Percentiles rank a stretch among this genome's conserved stretches.
These are phyloP conservation scores for Akanthomyces dipterigenus DNA, from an alignment of 2,329 filamentous ascomycete species.

Conservation along the genomic window DNA sequence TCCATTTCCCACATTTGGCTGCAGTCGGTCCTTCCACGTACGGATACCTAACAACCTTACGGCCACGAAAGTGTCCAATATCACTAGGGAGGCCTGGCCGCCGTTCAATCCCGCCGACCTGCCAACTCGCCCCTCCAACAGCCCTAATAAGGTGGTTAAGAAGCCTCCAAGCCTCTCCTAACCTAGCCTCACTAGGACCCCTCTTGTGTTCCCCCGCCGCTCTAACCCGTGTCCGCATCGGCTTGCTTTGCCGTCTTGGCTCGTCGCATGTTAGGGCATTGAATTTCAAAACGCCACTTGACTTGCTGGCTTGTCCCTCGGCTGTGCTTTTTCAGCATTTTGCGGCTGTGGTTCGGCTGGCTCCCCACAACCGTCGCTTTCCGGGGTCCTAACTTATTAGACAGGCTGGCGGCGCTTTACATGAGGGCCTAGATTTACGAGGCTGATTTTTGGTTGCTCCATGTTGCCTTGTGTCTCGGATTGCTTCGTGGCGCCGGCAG, in stretches of 20 bases:
- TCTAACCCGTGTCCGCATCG: conserved; percentile 2
- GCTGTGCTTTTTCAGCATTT: not conserved
- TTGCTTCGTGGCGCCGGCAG: not conserved
- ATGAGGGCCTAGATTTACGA: not conserved
- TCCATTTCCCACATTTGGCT: not conserved
- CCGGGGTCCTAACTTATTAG: not conserved
- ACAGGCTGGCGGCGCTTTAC: not conserved
- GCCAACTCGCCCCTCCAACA: not conserved
- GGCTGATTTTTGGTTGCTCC: not conserved
- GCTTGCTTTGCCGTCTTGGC: conserved; percentile 11
- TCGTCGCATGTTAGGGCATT: conserved; percentile 4
- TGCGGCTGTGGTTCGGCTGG: not conserved
- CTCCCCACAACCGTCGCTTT: not conserved
- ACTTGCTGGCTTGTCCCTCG: conserved; percentile 9
- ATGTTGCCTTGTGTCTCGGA: not conserved
- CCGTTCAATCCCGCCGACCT: not conserved
- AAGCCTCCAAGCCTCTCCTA: not conserved
- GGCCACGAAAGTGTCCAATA: not conserved
- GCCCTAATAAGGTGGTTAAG: too few species aligned
- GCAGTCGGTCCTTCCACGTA: not conserved
- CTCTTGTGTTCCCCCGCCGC: not conserved
- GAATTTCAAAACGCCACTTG: conserved; percentile 4
- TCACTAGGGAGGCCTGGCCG: not conserved
- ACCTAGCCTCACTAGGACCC: not conserved
- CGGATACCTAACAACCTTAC: too few species aligned